Conservation (phyloP, 805 yeast species). For the Monosporozyma solicola region DNA sequence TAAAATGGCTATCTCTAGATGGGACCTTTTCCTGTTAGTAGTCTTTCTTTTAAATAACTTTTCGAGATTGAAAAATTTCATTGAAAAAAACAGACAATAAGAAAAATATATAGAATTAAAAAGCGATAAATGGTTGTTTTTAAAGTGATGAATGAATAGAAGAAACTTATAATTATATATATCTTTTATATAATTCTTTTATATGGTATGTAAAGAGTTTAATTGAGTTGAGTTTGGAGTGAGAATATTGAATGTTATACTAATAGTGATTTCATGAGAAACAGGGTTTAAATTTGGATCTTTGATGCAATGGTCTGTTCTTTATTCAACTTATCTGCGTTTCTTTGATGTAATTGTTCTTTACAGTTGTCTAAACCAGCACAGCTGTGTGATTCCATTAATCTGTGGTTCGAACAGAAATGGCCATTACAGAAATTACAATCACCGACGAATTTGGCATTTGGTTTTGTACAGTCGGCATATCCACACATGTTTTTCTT, state of each 20-base stretch:
- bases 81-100: no score
- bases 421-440: slow-evolving; percentile 79
- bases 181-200: background rate
- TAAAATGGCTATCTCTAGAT: no score
- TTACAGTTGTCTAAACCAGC: slow-evolving; percentile 70
- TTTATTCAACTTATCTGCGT: slow-evolving; percentile 71
- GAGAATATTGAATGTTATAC: background rate
- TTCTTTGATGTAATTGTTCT: slow-evolving; percentile 73
- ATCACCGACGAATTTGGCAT: slow-evolving; percentile 63
- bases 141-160: background rate
- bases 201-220: background rate
- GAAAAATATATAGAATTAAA: background rate
- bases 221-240: background rate
- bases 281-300: slow-evolving; percentile 35
- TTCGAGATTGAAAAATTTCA: no score
- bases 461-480: slow-evolving; percentile 51
- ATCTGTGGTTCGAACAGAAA: slow-evolving; percentile 78
- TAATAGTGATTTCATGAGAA: background rate
- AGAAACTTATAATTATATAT: background rate
- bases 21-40: no score
- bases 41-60: no score
- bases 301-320: slow-evolving; percentile 68
- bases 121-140: background rate
- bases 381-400: slow-evolving; percentile 78
- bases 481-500: slow-evolving; percentile 42